These are phyloP conservation scores for Pseudonectria buxi DNA, from an alignment of 2,329 filamentous ascomycete genomes.

Conservation along the genomic window DNA sequence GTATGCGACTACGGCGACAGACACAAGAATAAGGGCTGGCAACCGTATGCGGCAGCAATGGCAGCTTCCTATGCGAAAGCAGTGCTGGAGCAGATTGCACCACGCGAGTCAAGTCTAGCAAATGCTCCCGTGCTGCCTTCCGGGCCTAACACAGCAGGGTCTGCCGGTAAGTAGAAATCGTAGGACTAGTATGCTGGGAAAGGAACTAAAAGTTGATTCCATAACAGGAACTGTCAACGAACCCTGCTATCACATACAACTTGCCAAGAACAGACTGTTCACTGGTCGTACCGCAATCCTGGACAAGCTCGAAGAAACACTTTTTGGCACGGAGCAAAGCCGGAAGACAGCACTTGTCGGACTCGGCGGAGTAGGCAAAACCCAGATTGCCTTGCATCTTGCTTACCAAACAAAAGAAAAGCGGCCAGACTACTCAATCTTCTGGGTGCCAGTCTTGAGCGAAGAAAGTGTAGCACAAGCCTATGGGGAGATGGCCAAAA, in stretches of 20 bases:
- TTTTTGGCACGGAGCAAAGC: conserved; percentile 16
- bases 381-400: conserved; percentile 30
- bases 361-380: conserved; percentile 34
- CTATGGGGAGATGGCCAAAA: conserved; percentile 24
- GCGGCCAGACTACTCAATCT: conserved; percentile 26
- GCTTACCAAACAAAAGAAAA: conserved; percentile 28
- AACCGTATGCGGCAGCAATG: conserved; percentile 31
- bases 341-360: conserved; percentile 22
- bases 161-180: too few relatives aligned
- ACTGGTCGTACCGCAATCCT: conserved; percentile 18
- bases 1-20: conserved; percentile 29
- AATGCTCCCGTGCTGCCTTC: too few relatives aligned
- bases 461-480: conserved; percentile 28
- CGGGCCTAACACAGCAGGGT: too few relatives aligned
- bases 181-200: too few relatives aligned
- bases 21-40: conserved; percentile 29
- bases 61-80: conserved; percentile 10
- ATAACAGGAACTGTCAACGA: too few relatives aligned
- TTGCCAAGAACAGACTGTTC: conserved; percentile 18
- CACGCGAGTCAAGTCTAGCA: neutral
- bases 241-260: conserved; percentile 4
- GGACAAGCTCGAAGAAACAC: conserved; percentile 17
- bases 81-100: conserved; percentile 3
- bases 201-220: too few relatives aligned
- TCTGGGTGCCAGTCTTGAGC: conserved; percentile 33